Evolutionary conservation across 129 eudicot genomes (phyloP).

Genomic region (Saussurea involucrata): DNA sequence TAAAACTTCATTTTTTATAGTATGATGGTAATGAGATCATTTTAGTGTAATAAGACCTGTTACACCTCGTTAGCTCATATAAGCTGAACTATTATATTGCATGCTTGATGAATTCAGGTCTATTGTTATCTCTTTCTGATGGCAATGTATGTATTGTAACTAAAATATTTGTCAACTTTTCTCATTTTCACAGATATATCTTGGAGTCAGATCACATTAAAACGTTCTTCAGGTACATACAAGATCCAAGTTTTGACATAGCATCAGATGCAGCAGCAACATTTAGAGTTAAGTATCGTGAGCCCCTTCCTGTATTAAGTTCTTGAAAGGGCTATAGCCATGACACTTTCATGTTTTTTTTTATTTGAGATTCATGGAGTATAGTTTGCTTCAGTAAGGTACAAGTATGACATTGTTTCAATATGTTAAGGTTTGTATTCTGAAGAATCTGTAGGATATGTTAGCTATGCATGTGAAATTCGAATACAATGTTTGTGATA

Average conservation of each 20-base stretch:
- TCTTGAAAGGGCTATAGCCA: neutral
- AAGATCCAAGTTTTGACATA: constrained; percentile 79
- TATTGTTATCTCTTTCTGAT: neutral
- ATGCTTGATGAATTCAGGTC: neutral
- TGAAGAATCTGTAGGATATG: neutral
- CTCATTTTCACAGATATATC: constrained; percentile 54
- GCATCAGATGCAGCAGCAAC: constrained; percentile 88
- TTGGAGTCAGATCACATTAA: constrained; percentile 74
- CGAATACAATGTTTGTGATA: neutral
- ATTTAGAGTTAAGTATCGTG: constrained; percentile 53
- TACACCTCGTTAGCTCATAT: neutral
- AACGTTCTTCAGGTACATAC: constrained; percentile 67
- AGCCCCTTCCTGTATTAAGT: neutral
- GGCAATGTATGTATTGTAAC: neutral
- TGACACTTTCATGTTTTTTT: neutral
- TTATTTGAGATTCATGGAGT: constrained; percentile 1
- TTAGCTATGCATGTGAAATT: neutral
- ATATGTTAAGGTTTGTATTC: neutral
- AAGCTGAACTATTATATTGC: neutral
- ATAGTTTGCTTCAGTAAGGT: neutral
- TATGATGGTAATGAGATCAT: neutral
- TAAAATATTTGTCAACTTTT: constrained; percentile 8
- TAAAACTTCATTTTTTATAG: neutral
- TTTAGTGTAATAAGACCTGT: neutral
- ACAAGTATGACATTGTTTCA: neutral